Conservation (phyloP, 106 monocot genomes). For the Alisma plantagoaquatica region DNA sequence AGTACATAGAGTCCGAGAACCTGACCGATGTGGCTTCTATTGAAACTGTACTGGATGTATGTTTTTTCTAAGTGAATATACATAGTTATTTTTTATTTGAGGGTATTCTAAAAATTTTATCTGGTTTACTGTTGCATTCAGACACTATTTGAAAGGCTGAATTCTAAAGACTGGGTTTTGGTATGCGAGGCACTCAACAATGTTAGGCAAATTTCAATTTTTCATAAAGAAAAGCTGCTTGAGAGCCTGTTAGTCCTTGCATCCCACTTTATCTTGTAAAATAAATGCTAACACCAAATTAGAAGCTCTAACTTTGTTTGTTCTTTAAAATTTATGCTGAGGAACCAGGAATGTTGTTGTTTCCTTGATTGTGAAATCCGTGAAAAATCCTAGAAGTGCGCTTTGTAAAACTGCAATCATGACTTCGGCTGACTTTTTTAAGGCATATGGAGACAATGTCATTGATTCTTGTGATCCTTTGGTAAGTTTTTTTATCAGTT, state of each 20-base stretch:
- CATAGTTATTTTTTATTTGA: background rate
- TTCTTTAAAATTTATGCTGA: no score
- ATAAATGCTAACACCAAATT: no score
- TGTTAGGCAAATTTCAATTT: slow-evolving; percentile 80
- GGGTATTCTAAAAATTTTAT: background rate
- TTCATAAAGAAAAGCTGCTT: slow-evolving; percentile 68
- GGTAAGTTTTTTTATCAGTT: no score
- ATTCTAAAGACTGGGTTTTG: slow-evolving; percentile 87
- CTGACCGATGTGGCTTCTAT: slow-evolving; percentile 58
- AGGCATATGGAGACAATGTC: no score
- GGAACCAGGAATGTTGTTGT: no score
- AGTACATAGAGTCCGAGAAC: slow-evolving; percentile 84
- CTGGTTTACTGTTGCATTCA: slow-evolving; percentile 16
- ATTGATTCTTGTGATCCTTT: no score
- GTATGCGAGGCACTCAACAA: slow-evolving; percentile 94
- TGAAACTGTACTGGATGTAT: slow-evolving; percentile 57
- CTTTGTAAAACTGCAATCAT: no score
- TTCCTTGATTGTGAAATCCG: no score
- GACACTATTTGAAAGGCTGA: slow-evolving; percentile 63
- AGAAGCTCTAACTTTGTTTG: no score
- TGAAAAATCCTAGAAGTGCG: no score
- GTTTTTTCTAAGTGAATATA: slow-evolving; percentile 3
- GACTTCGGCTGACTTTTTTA: no score
- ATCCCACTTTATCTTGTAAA: no score
- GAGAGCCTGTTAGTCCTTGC: slow-evolving; percentile 74